These are phyloP conservation scores for Mycosphaerella sp. DNA, from an alignment of 2,329 filamentous ascomycete species.

Conservation along the genomic window DNA sequence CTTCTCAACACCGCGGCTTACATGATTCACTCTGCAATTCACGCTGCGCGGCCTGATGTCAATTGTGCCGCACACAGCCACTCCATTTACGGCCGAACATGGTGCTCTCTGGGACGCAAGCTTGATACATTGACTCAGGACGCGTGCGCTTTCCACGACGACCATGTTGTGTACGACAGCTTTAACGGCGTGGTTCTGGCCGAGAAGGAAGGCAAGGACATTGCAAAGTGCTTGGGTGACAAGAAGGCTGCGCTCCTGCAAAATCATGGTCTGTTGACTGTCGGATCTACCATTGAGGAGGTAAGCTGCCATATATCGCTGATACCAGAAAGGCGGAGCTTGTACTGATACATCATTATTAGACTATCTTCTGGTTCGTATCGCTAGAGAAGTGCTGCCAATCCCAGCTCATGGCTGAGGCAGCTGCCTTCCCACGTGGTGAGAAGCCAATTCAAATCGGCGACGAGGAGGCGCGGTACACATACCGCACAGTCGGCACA, in stretches of 20 bases:
- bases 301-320: conserved; percentile 1
- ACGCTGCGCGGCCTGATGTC: conserved; percentile 41
- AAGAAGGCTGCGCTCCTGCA: conserved; percentile 40
- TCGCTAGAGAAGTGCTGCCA: conserved; percentile 40
- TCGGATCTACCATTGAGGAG: conserved; percentile 39
- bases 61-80: conserved; percentile 43
- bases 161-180: conserved; percentile 38
- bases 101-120: conserved; percentile 39
- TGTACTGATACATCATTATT: not conserved
- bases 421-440: conserved; percentile 56
- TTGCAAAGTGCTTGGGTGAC: conserved; percentile 38
- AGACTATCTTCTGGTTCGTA: conserved; percentile 37
- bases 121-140: conserved; percentile 44
- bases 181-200: conserved; percentile 46
- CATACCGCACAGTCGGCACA: conserved; percentile 59
- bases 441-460: conserved; percentile 60
- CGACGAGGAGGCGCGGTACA: conserved; percentile 62
- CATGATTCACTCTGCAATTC: conserved; percentile 43
- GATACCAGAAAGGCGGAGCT: not conserved
- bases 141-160: conserved; percentile 39
- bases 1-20: conserved; percentile 43
- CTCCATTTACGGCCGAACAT: conserved; percentile 42
- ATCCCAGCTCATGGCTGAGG: conserved; percentile 48
- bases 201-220: conserved; percentile 41
- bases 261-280: conserved; percentile 44